Base-by-base conservation (phyloP, 257 asterid genomes). In the Avicennia marina region DNA sequence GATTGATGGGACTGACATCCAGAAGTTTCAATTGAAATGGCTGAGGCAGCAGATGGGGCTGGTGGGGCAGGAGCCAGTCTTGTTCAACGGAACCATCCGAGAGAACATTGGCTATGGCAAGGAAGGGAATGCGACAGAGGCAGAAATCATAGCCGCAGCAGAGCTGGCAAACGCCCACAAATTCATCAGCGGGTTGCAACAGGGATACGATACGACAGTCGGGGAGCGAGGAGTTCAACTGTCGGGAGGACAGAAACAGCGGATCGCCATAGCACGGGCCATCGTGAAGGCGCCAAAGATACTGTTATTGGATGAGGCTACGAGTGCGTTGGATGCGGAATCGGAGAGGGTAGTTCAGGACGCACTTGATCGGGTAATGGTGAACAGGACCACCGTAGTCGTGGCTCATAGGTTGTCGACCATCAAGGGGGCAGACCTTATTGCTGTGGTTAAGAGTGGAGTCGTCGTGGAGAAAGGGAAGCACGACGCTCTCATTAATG, bases 341-440 rank as follows among this genome's bases (percentile, higher is more conserved):
- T 85, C 95, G 2, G 95, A 85, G 63, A 73, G 81, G 48, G 76
- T 78, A 0, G 95, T 82, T 21, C 89, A 85, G 61, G 83, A 69
- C 56, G 95, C 95, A 42, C 77, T 85, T 1, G 85, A 85, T 15
- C 42, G 75, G 18, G 83, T 77, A 1, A 75, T 80, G 83, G 65
- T 77, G 58, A 63, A 80, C 61, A 51, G 89, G 66, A 85, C 91
- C 0, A 83, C 86, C 0, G 78, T 85, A 4, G 71, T 80, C 1
- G 86, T 85, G 72, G 91, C 95, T 15, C 95, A 85, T 45, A 67
- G 95, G 58, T 58, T 85, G 4, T 85, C 91, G 2, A 85, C 95
- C 1, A 72, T 85, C 22, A 78, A 74, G 56, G 78, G 79, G 25
- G 95, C 84, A 0, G 89, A 85, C 51, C 43, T 78, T 7, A 74